Conservation (phyloP, 176 grass and related monocot species). For the Neostapfia colusana region DNA sequence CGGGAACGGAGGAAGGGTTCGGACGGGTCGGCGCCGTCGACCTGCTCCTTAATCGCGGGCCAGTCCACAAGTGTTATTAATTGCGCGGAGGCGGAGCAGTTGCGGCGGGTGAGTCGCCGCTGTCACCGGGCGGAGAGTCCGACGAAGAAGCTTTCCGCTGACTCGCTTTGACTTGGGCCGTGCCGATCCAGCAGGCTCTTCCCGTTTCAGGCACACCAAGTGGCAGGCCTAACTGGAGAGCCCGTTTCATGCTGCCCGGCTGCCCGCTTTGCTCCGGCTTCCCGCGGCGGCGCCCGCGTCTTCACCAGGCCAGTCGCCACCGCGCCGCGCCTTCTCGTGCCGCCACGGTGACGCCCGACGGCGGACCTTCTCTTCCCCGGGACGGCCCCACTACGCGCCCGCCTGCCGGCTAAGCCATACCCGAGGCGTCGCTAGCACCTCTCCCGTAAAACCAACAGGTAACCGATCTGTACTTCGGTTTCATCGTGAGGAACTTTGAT, state of each 20-base stretch:
- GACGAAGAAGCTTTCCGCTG: not conserved
- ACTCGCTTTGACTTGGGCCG: constrained; percentile 12
- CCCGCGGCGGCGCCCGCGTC: too few species aligned
- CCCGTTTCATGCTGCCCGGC: too few species aligned
- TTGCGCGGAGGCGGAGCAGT: constrained; percentile 35
- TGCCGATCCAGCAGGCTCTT: not conserved
- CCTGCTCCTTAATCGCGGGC: too few species aligned
- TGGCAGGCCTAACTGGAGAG: not conserved
- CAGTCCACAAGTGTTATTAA: too few species aligned
- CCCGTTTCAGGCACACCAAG: not conserved
- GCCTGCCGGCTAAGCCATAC: not conserved
- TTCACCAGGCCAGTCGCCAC: not conserved
- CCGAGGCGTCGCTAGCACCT: not conserved
- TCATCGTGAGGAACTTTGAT: not conserved
- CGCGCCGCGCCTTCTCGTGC: not conserved
- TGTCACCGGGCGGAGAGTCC: constrained; percentile 47
- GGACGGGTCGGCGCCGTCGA: constrained; percentile 6
- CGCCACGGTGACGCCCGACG: not conserved
- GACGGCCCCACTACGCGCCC: not conserved
- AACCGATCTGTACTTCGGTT: not conserved
- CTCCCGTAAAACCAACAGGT: not conserved
- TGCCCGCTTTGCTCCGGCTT: too few species aligned
- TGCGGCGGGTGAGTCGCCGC: constrained; percentile 19
- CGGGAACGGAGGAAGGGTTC: not conserved
- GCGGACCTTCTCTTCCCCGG: not conserved